phyloP scores from a whole-genome alignment of 495 filamentous ascomycete genomes.

The Penicillium simplicissimum region DNA sequence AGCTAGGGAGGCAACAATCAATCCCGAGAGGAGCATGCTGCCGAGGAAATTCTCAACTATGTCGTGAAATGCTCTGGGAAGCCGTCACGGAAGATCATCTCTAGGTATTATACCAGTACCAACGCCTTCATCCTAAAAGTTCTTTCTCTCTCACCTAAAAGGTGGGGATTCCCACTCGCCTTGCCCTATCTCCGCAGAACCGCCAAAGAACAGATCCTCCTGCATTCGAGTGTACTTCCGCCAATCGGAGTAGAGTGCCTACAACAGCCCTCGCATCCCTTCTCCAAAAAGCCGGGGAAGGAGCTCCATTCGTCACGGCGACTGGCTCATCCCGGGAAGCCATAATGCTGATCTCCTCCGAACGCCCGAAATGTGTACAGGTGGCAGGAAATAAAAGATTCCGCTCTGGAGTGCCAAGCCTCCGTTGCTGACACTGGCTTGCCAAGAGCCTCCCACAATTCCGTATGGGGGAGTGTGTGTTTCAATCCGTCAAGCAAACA shows the following conservation, averaged over 20 bases:
- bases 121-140: conserved; percentile 11
- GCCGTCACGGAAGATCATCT: not conserved
- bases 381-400: not conserved
- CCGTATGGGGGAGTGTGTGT: conserved; percentile 18
- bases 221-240: conserved; percentile 16
- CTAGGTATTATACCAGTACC: not conserved
- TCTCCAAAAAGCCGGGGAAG: not conserved
- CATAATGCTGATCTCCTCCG: not conserved
- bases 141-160: conserved; percentile 3
- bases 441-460: conserved; percentile 19
- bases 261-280: no score
- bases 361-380: no score
- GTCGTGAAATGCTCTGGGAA: not conserved
- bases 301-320: conserved; percentile 12
- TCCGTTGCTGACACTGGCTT: not conserved
- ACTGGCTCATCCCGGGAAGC: not conserved
- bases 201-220: not conserved
- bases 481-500: conserved; percentile 3
- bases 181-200: conserved; percentile 8
- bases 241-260: conserved; percentile 18
- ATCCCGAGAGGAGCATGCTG: conserved; percentile 26
- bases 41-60: not conserved
- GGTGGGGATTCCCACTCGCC: conserved; percentile 16
- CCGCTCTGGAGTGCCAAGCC: not conserved
- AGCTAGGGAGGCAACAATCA: conserved; percentile 22